Conservation (phyloP, 805 yeast genomes). For the Danielia oregonensis region DNA sequence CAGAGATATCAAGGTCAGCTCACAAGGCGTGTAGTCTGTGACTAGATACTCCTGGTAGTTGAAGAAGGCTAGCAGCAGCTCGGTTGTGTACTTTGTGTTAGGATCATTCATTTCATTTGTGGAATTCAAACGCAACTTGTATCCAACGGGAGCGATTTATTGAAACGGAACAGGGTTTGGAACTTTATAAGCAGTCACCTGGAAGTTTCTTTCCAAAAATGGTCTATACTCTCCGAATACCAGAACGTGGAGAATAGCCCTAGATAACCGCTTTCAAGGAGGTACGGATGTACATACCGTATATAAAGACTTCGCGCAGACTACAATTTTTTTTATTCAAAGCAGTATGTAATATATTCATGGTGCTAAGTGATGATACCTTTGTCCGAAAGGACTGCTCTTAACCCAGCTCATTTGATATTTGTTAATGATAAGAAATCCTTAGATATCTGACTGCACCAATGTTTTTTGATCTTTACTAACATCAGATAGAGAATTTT, state of each 20-base stretch:
- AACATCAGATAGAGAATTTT: no score
- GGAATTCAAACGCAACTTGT: no score
- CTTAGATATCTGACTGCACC: conserved; percentile 18
- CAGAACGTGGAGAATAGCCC: no score
- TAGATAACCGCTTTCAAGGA: no score
- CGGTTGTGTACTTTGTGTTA: conserved; percentile 15
- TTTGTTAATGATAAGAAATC: conserved; percentile 19
- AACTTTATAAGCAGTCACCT: no score
- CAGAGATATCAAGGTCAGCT: background rate
- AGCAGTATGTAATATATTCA: conserved; percentile 13
- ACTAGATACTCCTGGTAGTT: conserved; percentile 63
- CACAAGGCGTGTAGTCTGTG: conserved; percentile 21
- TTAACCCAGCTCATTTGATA: conserved; percentile 24
- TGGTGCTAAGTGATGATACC: conserved; percentile 18
- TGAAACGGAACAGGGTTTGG: no score
- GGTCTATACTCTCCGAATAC: no score
- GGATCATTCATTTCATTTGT: conserved; percentile 16
- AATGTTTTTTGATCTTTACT: background rate
- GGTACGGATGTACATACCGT: no score
- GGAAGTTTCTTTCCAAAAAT: no score
- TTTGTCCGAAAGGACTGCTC: conserved; percentile 18
- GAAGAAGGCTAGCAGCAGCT: conserved; percentile 39
- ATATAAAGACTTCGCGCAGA: no score
- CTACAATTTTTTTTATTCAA: no score
- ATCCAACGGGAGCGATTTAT: no score